Base-by-base conservation (phyloP, 1,139 yeast genomes). In the Saccharomyces hybrid region DNA sequence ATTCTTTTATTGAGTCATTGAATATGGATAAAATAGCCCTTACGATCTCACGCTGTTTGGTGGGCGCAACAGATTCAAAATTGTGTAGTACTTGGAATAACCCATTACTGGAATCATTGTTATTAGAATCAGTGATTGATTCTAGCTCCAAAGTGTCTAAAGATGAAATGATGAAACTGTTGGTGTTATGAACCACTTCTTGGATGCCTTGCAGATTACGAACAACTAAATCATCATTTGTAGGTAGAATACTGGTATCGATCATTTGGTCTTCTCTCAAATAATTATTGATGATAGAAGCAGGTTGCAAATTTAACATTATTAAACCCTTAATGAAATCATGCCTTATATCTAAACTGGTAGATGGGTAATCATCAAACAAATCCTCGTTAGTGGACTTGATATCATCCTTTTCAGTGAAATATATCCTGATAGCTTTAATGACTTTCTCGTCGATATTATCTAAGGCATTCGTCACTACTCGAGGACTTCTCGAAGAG, bases 311-410 rank as follows among this genome's bases (percentile, higher is more conserved):
- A 2, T 71, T 71, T 38, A 78, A 59, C 31, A 79, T 74, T 19
- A 81, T 72, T 58, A 85, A 76, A 14, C 80, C 75, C 60, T 79
- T 80, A 21, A 84, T 66, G 55, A 86, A 82, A 19, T 76, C 79
- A 58, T 80, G 83, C 51, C 86, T 75, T 2, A 83, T 72, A 61
- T 80, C 84, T 26, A 73, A 65, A 34, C 75, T 72, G 1, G 79
- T 74, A 1, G 79, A 69, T 1, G 81, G 79, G 58, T 76, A 77
- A 60, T 76, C 80, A 55, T 70, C 68, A 54, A 70, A 69, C 38
- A 75, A 62, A 48, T 73, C 77, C 51, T 66, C 69, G 48, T 64
- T 65, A 34, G 68, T 58, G 26, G 57, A 61, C 49, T 62, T 65
- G 26, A 57, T 49, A 48, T 68, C 69, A 47, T 66, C 68, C 51